A percentile compares a stretch with the other conserved stretches of the same genome.
Conservation (phyloP, 108 stramenopile genomes). For the Nitzschia sp. region DNA sequence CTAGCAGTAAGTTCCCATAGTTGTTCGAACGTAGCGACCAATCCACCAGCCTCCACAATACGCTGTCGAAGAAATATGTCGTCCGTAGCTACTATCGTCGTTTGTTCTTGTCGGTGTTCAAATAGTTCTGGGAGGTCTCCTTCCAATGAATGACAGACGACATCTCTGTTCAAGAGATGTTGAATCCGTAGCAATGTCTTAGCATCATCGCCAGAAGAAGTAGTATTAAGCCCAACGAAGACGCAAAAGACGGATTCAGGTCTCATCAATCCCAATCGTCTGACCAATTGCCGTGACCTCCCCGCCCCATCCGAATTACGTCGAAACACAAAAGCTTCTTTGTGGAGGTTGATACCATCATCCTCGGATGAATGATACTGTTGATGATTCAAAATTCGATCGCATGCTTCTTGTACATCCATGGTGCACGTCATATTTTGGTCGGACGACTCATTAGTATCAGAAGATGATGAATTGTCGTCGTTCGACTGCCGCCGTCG, state of each 20-base stretch:
- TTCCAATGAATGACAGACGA: background rate
- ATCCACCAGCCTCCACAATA: slow-evolving; percentile 26
- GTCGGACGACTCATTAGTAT: background rate
- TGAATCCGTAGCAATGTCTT: background rate
- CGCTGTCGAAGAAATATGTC: slow-evolving; percentile 39
- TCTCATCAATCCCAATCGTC: slow-evolving; percentile 18
- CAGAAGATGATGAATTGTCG: background rate
- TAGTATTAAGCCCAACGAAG: background rate
- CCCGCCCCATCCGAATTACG: slow-evolving; percentile 28
- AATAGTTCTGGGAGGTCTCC: background rate
- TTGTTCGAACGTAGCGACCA: slow-evolving; percentile 41
- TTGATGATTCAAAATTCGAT: background rate
- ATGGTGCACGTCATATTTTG: background rate
- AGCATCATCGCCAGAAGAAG: background rate
- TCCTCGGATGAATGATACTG: background rate
- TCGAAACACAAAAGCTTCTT: background rate
- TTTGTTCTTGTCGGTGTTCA: background rate
- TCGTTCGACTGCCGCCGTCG: slow-evolving; percentile 8
- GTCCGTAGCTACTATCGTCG: slow-evolving; percentile 32
- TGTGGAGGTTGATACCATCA: too few species aligned
- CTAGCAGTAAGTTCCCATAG: slow-evolving; percentile 38
- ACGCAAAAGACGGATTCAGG: slow-evolving; percentile 27
- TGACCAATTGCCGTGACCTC: slow-evolving; percentile 19
- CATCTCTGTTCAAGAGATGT: background rate
- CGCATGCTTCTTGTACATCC: background rate